These are phyloP conservation scores for Camellia japonica DNA, from an alignment of 148 eudicot genomes.

Conservation along the genomic window DNA sequence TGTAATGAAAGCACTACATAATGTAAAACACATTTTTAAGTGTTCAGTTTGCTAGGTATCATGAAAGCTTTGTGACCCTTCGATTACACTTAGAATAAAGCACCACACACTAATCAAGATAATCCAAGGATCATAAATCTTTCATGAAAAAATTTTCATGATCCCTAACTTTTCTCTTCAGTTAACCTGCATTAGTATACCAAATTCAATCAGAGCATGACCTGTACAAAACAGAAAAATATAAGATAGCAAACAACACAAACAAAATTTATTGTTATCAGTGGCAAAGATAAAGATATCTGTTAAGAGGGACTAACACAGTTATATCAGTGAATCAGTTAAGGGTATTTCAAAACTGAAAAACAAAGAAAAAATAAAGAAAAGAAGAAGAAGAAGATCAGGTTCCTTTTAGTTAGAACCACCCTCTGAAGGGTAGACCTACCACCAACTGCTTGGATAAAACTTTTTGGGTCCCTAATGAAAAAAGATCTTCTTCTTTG, in stretches of 20 bases:
- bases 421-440: too few relatives aligned
- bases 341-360: neutral
- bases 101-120: too few relatives aligned
- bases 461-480: constrained; percentile 7
- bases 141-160: too few relatives aligned
- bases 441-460: neutral
- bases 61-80: too few relatives aligned
- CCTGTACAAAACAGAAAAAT: neutral
- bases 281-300: neutral
- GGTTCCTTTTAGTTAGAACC: neutral
- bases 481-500: neutral
- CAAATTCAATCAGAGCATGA: neutral
- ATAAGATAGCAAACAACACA: neutral
- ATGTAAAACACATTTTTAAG: neutral
- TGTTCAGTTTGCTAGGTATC: too few relatives aligned
- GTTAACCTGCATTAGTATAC: neutral
- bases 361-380: neutral
- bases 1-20: neutral
- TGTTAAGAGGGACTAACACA: neutral
- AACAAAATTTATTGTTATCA: neutral
- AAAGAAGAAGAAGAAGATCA: neutral
- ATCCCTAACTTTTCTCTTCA: too few relatives aligned
- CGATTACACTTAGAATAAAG: too few relatives aligned
- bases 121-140: too few relatives aligned
- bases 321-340: neutral